phyloP scores from a whole-genome alignment of 805 yeast species.

The Zygosaccharomyces bisporus region DNA sequence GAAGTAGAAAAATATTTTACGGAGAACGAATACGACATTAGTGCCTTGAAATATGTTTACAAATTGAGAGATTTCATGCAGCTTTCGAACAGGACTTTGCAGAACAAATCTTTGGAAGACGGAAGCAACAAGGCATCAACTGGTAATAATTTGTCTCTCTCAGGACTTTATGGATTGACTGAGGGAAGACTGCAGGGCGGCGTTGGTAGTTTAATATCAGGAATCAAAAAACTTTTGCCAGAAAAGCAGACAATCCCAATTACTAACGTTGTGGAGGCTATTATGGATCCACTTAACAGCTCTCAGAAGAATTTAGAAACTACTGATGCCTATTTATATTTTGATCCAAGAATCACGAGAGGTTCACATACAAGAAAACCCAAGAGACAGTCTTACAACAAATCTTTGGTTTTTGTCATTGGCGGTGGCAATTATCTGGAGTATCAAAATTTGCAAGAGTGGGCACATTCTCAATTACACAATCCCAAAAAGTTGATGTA shows the following conservation, averaged over 20 bases:
- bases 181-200: conserved; percentile 86
- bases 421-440: conserved; percentile 97
- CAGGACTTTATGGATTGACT: conserved; percentile 74
- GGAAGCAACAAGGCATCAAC: conserved; percentile 33
- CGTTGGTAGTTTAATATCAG: conserved; percentile 81
- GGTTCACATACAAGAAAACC: conserved; percentile 91
- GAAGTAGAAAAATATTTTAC: conserved; percentile 63
- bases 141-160: conserved; percentile 46
- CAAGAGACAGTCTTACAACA: conserved; percentile 72
- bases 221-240: conserved; percentile 82
- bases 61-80: conserved; percentile 76
- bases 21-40: conserved; percentile 54
- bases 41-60: conserved; percentile 68
- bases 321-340: conserved; percentile 85
- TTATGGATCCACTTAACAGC: conserved; percentile 76
- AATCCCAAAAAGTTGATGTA: conserved; percentile 61
- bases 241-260: conserved; percentile 85
- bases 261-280: conserved; percentile 85
- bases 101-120: conserved; percentile 33
- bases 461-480: conserved; percentile 51
- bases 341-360: conserved; percentile 81
- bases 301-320: conserved; percentile 59
- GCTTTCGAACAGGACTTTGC: conserved; percentile 42
- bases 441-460: conserved; percentile 89
- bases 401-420: conserved; percentile 83